Conservation (phyloP, 2,329 filamentous ascomycete species). For the Ciborinia camelliae region DNA sequence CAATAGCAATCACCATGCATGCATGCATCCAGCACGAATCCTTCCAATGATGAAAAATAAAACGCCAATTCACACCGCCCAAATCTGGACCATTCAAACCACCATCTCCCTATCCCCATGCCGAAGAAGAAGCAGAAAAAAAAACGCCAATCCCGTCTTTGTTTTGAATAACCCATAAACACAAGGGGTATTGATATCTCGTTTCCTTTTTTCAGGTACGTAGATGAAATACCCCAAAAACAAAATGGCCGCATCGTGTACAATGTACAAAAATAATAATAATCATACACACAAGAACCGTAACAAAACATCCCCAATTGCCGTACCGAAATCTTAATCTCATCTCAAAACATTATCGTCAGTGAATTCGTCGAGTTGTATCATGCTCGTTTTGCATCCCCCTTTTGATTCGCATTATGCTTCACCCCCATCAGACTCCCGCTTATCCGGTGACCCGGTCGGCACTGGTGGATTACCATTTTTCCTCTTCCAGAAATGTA, state of each 20-base stretch:
- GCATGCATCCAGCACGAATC: slow-evolving; percentile 7
- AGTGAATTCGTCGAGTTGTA: slow-evolving; percentile 12
- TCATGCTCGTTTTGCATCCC: slow-evolving; percentile 6
- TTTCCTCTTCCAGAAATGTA: slow-evolving; percentile 37
- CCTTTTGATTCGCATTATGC: slow-evolving; percentile 1
- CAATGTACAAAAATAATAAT: slow-evolving; percentile 20
- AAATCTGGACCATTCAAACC: neutral
- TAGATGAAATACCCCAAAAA: slow-evolving; percentile 9
- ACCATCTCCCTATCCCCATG: slow-evolving; percentile 9
- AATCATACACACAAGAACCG: slow-evolving; percentile 21
- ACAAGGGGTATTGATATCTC: slow-evolving; percentile 17
- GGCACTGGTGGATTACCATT: slow-evolving; percentile 33
- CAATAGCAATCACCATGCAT: slow-evolving; percentile 6
- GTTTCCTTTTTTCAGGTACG: neutral
- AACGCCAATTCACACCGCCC: slow-evolving; percentile 6
- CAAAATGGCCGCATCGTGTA: slow-evolving; percentile 12
- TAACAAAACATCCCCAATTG: slow-evolving; percentile 14
- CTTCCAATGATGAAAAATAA: neutral
- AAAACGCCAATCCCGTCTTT: slow-evolving; percentile 12
- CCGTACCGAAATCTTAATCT: slow-evolving; percentile 18
- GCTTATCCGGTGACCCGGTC: slow-evolving; percentile 12
- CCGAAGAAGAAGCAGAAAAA: neutral
- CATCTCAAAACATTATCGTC: slow-evolving; percentile 22
- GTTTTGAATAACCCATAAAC: slow-evolving; percentile 19
- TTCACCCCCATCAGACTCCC: slow-evolving; percentile 11